Conservation (phyloP, 305 asterid genomes). For the Ajuga reptans region DNA sequence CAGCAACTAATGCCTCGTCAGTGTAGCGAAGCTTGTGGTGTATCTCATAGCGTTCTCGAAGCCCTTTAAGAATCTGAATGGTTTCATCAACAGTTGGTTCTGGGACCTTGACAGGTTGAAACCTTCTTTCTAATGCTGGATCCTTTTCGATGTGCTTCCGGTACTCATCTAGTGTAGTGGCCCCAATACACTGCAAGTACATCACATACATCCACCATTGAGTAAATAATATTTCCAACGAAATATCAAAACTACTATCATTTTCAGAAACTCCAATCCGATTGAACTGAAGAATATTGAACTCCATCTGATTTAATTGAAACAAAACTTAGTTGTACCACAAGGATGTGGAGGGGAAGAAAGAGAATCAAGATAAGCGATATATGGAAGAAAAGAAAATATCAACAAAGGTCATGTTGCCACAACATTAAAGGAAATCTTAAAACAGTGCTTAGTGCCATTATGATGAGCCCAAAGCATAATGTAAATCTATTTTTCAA, state of each 20-base stretch:
- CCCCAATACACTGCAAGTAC: conserved; percentile 78
- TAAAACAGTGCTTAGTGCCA: background rate
- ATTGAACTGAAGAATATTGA: background rate
- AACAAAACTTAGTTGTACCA: background rate
- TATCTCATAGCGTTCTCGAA: conserved; percentile 85
- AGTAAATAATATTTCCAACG: background rate
- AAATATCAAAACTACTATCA: background rate
- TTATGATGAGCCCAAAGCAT: background rate
- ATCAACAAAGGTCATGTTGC: background rate
- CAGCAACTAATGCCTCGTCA: conserved; percentile 81
- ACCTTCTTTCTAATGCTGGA: conserved; percentile 91
- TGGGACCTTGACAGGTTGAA: conserved; percentile 96
- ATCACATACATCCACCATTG: background rate
- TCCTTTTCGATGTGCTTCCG: conserved; percentile 92
- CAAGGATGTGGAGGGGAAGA: background rate
- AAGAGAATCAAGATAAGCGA: background rate
- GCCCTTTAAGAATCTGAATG: conserved; percentile 84
- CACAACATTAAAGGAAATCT: background rate
- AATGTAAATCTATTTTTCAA: background rate
- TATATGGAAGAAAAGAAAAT: background rate
- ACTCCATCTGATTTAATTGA: background rate
- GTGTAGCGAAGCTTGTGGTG: conserved; percentile 98
- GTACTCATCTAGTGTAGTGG: conserved; percentile 95
- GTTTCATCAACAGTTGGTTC: conserved; percentile 95
- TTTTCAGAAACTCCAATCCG: background rate